Percentiles rank a stretch among this genome's conserved stretches.
phyloP scores from a whole-genome alignment of 140 eudicot genomes.

The Anethum foeniculum region DNA sequence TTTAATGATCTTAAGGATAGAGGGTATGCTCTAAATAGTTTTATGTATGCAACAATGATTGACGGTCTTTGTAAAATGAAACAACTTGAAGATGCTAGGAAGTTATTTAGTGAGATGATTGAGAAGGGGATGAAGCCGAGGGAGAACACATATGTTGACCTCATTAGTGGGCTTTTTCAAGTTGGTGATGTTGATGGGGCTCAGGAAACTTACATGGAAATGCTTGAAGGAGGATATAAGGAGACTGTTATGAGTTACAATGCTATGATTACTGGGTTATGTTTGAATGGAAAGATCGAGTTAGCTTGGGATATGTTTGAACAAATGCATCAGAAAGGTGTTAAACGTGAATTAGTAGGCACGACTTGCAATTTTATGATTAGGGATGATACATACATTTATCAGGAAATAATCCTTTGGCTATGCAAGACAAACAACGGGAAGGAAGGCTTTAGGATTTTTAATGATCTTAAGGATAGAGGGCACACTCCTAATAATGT shows the following conservation, averaged over 20 bases:
- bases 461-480: slow-evolving; percentile 58
- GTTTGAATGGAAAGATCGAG: slow-evolving; percentile 29
- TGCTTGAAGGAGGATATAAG: slow-evolving; percentile 45
- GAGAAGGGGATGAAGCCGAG: slow-evolving; percentile 52
- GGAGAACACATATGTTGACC: slow-evolving; percentile 42
- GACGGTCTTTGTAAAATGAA: slow-evolving; percentile 58
- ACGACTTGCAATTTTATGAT: slow-evolving; percentile 48
- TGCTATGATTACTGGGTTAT: slow-evolving; percentile 57
- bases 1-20: slow-evolving; percentile 63
- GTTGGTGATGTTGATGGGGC: slow-evolving; percentile 34
- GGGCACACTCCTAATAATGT: slow-evolving; percentile 62
- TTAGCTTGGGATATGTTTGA: slow-evolving; percentile 48
- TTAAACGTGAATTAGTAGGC: slow-evolving; percentile 30
- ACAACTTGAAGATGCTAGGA: slow-evolving; percentile 58
- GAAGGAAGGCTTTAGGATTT: slow-evolving; percentile 53
- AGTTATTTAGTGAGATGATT: slow-evolving; percentile 76
- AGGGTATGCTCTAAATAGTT: slow-evolving; percentile 62
- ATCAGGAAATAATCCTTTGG: slow-evolving; percentile 47
- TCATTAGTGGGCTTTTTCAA: slow-evolving; percentile 41
- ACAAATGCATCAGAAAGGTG: slow-evolving; percentile 33
- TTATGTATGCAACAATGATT: slow-evolving; percentile 72
- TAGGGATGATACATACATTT: slow-evolving; percentile 47
- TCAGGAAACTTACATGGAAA: slow-evolving; percentile 35
- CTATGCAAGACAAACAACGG: slow-evolving; percentile 37
- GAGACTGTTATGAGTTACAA: slow-evolving; percentile 34